Evolutionary conservation across 2,329 filamentous ascomycete genomes (phyloP), one percentile per base, ranked within the genome.

Genomic region (Neocatenulostroma microsporum): DNA sequence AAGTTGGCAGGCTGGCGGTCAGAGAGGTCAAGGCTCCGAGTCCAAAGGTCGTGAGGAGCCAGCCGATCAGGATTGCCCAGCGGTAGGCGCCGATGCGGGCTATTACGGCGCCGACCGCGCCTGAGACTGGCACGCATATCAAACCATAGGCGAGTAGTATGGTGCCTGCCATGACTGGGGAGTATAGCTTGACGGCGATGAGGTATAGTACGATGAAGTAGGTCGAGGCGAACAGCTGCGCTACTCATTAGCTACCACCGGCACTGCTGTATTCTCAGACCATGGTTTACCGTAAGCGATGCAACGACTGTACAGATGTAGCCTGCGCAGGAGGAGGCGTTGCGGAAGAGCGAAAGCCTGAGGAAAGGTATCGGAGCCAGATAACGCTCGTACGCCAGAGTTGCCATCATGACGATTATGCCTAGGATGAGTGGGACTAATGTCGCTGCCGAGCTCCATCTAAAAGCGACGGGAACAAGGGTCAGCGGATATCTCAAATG

Each of bases 121-220:
- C 47, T 10, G 53, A 44, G 21, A 45, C 40, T 1, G 51, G 44
- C 5, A 47, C 40, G 8, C 41, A 18, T 13, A 58, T 62, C 43
- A 59, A 60, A 2, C 62, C 60, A 14, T 20, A 34, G 9, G 37
- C 21, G 31, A 67, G 62, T 32, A 67, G 45, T 9, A 58, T 57
- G 8, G 62, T 53, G 17, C 62, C 63, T 4, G 62, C 45, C 6
- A 62, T 45, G 20, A 64, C 60, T 0, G 63, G 59, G 3, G 51
- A 47, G 48, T 58, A 58, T 1, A 55, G 55, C 30, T 63, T 62
- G 21, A 66, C 63, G 8, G 57, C 58, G 40, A 66, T 53, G 40
- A 61, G 62, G 46, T 64, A 67, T 3, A 67, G 55, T 2, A 58
- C 58, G 11, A 63, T 48, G 40, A 62, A 67, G 51, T 67, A 67